Base-by-base conservation (phyloP, 805 yeast genomes). In the Metschnikowia bowlesiae region DNA sequence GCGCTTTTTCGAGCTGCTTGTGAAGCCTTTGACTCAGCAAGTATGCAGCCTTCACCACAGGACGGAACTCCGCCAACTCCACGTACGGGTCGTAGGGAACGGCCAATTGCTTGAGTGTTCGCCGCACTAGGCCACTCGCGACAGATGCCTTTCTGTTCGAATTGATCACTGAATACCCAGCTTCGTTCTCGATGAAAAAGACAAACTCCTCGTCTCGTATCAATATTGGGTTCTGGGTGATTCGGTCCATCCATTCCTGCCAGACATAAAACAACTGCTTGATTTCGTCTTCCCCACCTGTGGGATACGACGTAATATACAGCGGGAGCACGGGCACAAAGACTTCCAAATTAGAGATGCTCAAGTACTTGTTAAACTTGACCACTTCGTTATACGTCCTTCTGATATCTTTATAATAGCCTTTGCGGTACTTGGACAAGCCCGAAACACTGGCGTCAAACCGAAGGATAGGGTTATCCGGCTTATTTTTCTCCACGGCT, bases 291-390 rank as follows among this genome's bases (percentile, higher is more conserved):
- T 86, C 86, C 41, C 91, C 87, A 47, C 87, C 87, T n/a, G 82
- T 73, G 28, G 96, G 96, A 62, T 83, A 91, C 16, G 90, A 78
- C 1, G 96, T 86, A 6, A 74, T 77, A 1, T 94, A 74, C 18
- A 75, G 71, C 0, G 98, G 97, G 39, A 94, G 73, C 6, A 95
- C 83, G 0, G 98, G 97, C 4, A 94, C 90, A 68, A 92, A 90
- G 49, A 94, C 91, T 65, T 94, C 98, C 32, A 92, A 84, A 61
- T 90, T 86, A 36, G 95, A 87, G 18, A 84, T 83, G 50, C 83
- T 82, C 54, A 94, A 70, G 63, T 87, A 92, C 56, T 82, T 82
- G 67, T 87, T 88, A 60, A 94, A 81, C 52, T 83, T 80, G 32
- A 79, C 80, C 56, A 90, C 75, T 65, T 94, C 99, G 52, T 78